phyloP scores from a whole-genome alignment of 78 protist species.

The Emiliania huxleyi region DNA sequence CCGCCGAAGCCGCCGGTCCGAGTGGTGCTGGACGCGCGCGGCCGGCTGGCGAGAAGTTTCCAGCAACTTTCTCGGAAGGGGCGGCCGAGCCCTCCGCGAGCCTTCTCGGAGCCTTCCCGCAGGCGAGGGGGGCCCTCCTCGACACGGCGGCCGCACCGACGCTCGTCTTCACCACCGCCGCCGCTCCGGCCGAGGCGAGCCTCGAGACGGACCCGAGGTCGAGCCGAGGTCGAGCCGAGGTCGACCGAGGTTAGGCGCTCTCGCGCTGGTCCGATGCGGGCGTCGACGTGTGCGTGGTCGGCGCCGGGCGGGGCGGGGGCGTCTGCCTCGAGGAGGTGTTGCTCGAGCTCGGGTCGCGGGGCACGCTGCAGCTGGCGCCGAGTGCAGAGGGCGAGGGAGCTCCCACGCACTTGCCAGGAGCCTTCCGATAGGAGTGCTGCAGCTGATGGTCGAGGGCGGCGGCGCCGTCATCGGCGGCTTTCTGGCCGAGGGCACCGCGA shows the following conservation, averaged over 20 bases:
- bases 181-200: neutral
- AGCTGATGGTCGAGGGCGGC: constrained; percentile 42
- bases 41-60: too few species aligned
- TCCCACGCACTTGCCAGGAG: too few species aligned
- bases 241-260: too few species aligned
- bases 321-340: neutral
- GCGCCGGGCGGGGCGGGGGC: neutral
- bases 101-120: too few species aligned
- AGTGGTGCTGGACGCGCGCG: constrained; percentile 49
- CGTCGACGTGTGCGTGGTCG: neutral
- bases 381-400: too few species aligned
- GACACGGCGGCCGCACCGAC: neutral
- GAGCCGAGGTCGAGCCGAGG: neutral
- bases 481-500: neutral
- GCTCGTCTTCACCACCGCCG: constrained; percentile 25
- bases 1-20: constrained; percentile 23
- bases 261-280: neutral
- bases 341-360: neutral
- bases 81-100: too few species aligned
- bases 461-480: neutral
- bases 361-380: too few species aligned
- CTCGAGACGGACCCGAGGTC: too few species aligned
- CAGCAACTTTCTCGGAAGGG: too few species aligned
- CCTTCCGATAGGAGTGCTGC: neutral
- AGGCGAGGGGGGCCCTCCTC: neutral